A percentile compares a stretch with the other conserved stretches of the same genome.
phyloP scores from a whole-genome alignment of 306 rosid species.

The Quercus robur region DNA sequence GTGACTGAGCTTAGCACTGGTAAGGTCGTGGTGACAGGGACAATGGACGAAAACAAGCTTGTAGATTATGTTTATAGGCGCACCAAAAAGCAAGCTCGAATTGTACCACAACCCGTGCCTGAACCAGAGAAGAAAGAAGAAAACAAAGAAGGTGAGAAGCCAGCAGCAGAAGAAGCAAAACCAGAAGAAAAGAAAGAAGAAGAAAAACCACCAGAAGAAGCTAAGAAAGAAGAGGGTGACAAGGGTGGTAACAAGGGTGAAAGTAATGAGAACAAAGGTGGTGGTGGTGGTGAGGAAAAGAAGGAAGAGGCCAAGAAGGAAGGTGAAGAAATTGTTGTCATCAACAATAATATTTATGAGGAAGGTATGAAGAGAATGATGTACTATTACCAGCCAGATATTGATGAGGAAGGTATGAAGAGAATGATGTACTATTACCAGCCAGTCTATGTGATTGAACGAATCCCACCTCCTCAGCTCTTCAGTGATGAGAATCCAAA shows the following conservation, averaged over 20 bases:
- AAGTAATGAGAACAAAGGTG: slow-evolving; percentile 19
- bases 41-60: slow-evolving; percentile 79
- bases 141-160: slow-evolving; percentile 36
- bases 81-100: slow-evolving; percentile 82
- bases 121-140: slow-evolving; percentile 43
- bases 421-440: slow-evolving; percentile 78
- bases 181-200: slow-evolving; percentile 49
- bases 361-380: slow-evolving; percentile 78
- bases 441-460: slow-evolving; percentile 66
- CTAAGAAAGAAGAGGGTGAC: slow-evolving; percentile 46
- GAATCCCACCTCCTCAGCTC: slow-evolving; percentile 86
- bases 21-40: slow-evolving; percentile 75
- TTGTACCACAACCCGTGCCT: slow-evolving; percentile 66
- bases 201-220: slow-evolving; percentile 38
- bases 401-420: slow-evolving; percentile 52
- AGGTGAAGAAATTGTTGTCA: slow-evolving; percentile 22
- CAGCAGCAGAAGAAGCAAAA: slow-evolving; percentile 40
- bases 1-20: slow-evolving; percentile 65
- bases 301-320: slow-evolving; percentile 1
- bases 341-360: slow-evolving; percentile 28
- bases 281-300: too few species aligned
- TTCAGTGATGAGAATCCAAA: slow-evolving; percentile 96
- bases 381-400: slow-evolving; percentile 60
- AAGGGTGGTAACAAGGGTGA: slow-evolving; percentile 9
- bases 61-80: slow-evolving; percentile 83